Base-by-base conservation (phyloP, 2,329 filamentous ascomycete genomes). In the Bipolaris zeicola region DNA sequence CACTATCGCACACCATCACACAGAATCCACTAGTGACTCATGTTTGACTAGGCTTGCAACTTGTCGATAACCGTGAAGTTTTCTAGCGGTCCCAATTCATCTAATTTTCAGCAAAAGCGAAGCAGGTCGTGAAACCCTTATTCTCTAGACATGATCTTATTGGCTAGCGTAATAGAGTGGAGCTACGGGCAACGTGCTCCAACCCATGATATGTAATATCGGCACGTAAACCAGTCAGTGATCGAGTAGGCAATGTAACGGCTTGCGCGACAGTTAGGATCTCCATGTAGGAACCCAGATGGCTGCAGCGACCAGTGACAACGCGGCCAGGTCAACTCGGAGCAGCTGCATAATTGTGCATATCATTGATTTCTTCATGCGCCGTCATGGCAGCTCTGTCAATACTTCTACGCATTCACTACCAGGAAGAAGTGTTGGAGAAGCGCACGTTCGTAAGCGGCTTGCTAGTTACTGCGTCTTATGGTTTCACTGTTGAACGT, bases 401-500 rank as follows among this genome's bases (percentile, higher is more conserved):
- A 16, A 52, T 31, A n/a, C 45, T 42, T 20, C 14, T 47, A 22
- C 28, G 28, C 13, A n/a, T n/a, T 43, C 31, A 16, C 10, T 11
- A 46, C 33, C n/a, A 22, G 22, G 22, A 10, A 5, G 37, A 22
- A 20, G 18, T 37, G 28, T 43, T 16, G 44, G 26, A 24, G 16
- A 24, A 28, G 18, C 31, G 31, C 49, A 33, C 16, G 7, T 47
- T 38, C 43, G 44, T 37, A 46, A 43, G 31, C 31, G 36, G 22
- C 51, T 31, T 44, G 34, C 43, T 31, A 42, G 24, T 31, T 37
- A 22, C 34, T 47, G 37, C 49, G n/a, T 47, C 50, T 53, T 44
- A 57, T 16, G 44, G 54, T 57, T 53, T 39, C 54, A 57, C 54
- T 34, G 54, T 57, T 53, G 54, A 57, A 43, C 16, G 43, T 37